phyloP scores from a whole-genome alignment of 257 asterid genomes.

The Solanum gandarillasii region DNA sequence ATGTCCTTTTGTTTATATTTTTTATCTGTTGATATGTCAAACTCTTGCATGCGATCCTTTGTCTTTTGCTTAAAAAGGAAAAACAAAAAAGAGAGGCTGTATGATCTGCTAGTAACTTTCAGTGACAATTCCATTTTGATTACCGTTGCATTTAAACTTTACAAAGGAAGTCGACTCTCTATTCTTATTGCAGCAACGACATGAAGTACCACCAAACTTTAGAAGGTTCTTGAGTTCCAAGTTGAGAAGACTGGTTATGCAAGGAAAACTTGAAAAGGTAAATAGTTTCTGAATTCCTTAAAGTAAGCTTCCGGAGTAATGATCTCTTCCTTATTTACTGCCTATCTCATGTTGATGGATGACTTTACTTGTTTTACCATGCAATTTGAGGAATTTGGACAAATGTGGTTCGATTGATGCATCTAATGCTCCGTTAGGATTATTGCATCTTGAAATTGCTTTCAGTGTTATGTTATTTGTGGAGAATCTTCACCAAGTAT shows the following conservation, averaged over 20 bases:
- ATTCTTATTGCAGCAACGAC: slow-evolving; percentile 22
- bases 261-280: slow-evolving; percentile 52
- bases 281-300: background rate
- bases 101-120: background rate
- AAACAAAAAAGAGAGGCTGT: background rate
- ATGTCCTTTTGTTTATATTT: background rate
- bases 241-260: slow-evolving; percentile 35
- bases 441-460: background rate
- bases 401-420: background rate
- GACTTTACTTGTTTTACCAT: background rate
- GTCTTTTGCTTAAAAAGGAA: background rate
- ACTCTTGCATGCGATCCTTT: background rate
- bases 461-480: background rate
- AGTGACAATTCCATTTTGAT: background rate
- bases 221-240: slow-evolving; percentile 31
- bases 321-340: background rate
- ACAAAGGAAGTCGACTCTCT: background rate
- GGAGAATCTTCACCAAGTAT: background rate
- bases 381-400: background rate
- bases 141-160: background rate
- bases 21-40: background rate
- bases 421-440: background rate
- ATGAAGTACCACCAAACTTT: slow-evolving; percentile 26
- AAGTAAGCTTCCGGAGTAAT: background rate
- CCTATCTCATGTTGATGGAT: background rate